Evolutionary conservation across 768 basidiomycete genomes (phyloP).

Genomic region (Macrocybe gigantea): DNA sequence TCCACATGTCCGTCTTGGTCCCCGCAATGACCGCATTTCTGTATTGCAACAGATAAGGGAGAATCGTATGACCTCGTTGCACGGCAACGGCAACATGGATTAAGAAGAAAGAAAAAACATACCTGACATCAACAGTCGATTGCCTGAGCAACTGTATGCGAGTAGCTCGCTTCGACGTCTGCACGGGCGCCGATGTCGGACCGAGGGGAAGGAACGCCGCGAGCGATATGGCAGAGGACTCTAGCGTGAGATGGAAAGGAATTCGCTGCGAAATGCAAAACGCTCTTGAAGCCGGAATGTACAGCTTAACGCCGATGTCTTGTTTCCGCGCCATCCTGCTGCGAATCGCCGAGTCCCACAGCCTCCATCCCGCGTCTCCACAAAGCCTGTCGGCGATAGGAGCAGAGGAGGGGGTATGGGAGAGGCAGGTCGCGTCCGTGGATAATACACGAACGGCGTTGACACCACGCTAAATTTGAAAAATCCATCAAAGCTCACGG

Average conservation of each 20-base stretch:
- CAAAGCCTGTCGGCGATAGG: conserved; percentile 31
- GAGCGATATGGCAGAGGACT: conserved; percentile 50
- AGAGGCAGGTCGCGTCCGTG: conserved; percentile 54
- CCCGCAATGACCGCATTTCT: conserved; percentile 43
- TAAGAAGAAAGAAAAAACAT: conserved; percentile 4
- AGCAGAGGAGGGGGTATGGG: conserved; percentile 44
- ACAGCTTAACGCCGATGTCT: conserved; percentile 36
- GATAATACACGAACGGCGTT: conserved; percentile 59
- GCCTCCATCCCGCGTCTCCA: conserved; percentile 45
- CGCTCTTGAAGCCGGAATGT: conserved; percentile 54
- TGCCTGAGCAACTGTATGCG: conserved; percentile 63
- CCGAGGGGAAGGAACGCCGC: conserved; percentile 55
- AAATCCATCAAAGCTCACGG: too few species aligned
- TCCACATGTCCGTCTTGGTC: conserved; percentile 70
- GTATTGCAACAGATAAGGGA: conserved; percentile 1
- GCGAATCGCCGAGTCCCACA: conserved; percentile 33
- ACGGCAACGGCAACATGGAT: not conserved
- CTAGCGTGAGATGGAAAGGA: conserved; percentile 61
- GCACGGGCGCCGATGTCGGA: conserved; percentile 34
- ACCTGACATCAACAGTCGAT: conserved; percentile 61
- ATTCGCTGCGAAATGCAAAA: conserved; percentile 55
- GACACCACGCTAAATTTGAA: conserved; percentile 38
- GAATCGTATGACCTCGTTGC: not conserved
- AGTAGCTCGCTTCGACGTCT: conserved; percentile 29
- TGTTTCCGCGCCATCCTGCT: conserved; percentile 32